Evolutionary conservation across 768 basidiomycete species (phyloP), one percentile per base, ranked within the genome.

Genomic region (Sporobolomyces pararoseus): DNA sequence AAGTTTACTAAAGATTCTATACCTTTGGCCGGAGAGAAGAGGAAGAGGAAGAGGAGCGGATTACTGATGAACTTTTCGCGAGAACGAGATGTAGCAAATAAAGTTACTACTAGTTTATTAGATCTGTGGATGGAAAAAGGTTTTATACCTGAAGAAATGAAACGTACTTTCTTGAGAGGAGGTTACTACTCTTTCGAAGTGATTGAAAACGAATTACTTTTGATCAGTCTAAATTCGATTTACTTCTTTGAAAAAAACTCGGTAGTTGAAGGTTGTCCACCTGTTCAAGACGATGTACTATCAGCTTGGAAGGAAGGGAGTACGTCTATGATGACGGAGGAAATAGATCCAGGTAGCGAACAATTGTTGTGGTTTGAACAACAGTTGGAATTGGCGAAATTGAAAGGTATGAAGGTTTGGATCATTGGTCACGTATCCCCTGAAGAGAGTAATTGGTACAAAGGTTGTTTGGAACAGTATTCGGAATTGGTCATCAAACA

Each of bases 311-410:
- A n/a, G 14, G 16, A n/a, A 47, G 14, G 14, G 16, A n/a, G n/a
- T n/a, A 47, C 14, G 14, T 14, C n/a, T 14, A 47, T n/a, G n/a
- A n/a, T 25, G 29, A 25, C 1, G 25, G 83, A 85, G 35, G 46
- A 67, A 7, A 71, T 77, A 2, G 91, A 95, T 78, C 89, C 92
- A n/a, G 92, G 92, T 54, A 90, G 90, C 72, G 82, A 91, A 31
- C 83, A 96, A 77, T 83, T 94, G 74, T 89, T 91, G 78, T 96
- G 92, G 92, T 82, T 96, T 17, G 90, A 90, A 68, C 89, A 89
- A 3, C 91, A 92, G 79, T 81, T 96, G 25, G 80, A 85, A 55
- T 80, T 79, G 65, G 91, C 87, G 78, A 83, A 89, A 67, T 79
- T 84, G 5, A 81, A 88, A 64, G 85, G 85, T 42, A 88, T 92